Conservation (phyloP, 352 stramenopile species). For the Phytophthora aleatoria region DNA sequence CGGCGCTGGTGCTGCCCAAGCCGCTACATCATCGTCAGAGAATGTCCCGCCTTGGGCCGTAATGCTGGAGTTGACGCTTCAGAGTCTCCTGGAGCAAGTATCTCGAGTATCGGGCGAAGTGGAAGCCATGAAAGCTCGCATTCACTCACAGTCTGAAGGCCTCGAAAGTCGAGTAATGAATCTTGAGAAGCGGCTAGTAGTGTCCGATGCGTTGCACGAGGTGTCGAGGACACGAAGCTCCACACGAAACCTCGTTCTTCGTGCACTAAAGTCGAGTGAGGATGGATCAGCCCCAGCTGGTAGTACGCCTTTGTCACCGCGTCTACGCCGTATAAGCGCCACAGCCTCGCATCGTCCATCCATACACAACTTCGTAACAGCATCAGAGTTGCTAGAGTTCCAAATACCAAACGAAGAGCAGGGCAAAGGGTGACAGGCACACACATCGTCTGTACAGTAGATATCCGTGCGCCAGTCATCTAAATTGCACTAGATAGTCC, state of each 20-base stretch:
- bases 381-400: slow-evolving; percentile 67
- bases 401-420: slow-evolving; percentile 35
- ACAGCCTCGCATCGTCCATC: slow-evolving; percentile 38
- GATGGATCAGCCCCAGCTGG: slow-evolving; percentile 11
- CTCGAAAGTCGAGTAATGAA: slow-evolving; percentile 43
- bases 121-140: slow-evolving; percentile 48
- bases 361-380: slow-evolving; percentile 62
- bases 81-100: slow-evolving; percentile 61
- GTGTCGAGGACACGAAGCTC: slow-evolving; percentile 36
- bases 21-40: slow-evolving; percentile 12
- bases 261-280: slow-evolving; percentile 14
- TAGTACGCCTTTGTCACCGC: slow-evolving; percentile 2
- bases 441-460: slow-evolving; percentile 12
- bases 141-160: slow-evolving; percentile 50
- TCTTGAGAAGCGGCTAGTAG: slow-evolving; percentile 52
- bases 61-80: slow-evolving; percentile 54
- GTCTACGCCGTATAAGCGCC: slow-evolving; percentile 11
- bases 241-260: slow-evolving; percentile 23
- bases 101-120: slow-evolving; percentile 58
- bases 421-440: slow-evolving; percentile 21
- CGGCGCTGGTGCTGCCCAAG: slow-evolving; percentile 2
- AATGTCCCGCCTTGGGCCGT: slow-evolving; percentile 52
- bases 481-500: no score
- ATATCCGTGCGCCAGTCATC: slow-evolving; percentile 8
- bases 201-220: slow-evolving; percentile 58